Percentiles rank a stretch among this genome's conserved stretches.
Evolutionary conservation across 768 basidiomycete genomes (phyloP).

Genomic region (Mycena galopus): DNA sequence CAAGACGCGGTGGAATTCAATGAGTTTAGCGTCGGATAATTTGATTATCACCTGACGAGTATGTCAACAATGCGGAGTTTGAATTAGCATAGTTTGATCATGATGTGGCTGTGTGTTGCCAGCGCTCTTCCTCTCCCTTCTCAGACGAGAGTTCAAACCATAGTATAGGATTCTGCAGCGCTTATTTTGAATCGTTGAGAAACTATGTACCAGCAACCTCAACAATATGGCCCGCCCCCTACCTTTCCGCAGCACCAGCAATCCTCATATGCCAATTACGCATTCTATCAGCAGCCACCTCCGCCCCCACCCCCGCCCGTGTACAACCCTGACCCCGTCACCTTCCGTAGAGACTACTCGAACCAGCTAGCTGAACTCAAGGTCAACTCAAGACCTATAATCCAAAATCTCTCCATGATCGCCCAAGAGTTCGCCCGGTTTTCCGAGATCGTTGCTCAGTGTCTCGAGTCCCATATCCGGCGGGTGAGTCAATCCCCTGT

Average conservation of each 20-base stretch:
- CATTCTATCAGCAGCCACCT: slow-evolving; percentile 54
- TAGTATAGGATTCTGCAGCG: neutral
- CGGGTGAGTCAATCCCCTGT: slow-evolving; percentile 76
- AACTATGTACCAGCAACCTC: slow-evolving; percentile 73
- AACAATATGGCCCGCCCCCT: slow-evolving; percentile 60
- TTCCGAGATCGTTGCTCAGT: slow-evolving; percentile 84
- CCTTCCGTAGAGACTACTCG: slow-evolving; percentile 85
- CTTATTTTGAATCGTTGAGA: neutral
- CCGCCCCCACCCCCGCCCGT: slow-evolving; percentile 56
- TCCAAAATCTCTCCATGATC: slow-evolving; percentile 91
- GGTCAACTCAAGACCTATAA: slow-evolving; percentile 95
- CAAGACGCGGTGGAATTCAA: no score
- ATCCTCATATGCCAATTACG: slow-evolving; percentile 55
- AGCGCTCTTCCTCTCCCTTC: neutral
- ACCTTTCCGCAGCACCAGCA: slow-evolving; percentile 57
- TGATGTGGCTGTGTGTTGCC: neutral
- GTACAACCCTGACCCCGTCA: slow-evolving; percentile 72
- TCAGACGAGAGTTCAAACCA: no score
- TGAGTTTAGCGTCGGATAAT: no score
- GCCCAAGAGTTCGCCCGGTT: slow-evolving; percentile 89
- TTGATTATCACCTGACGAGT: no score
- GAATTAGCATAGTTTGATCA: neutral
- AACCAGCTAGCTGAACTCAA: slow-evolving; percentile 83
- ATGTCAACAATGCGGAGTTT: neutral
- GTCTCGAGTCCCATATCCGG: slow-evolving; percentile 87